Conservation (phyloP, 2,329 filamentous ascomycete genomes). For the Ophiostoma pallidulum region DNA sequence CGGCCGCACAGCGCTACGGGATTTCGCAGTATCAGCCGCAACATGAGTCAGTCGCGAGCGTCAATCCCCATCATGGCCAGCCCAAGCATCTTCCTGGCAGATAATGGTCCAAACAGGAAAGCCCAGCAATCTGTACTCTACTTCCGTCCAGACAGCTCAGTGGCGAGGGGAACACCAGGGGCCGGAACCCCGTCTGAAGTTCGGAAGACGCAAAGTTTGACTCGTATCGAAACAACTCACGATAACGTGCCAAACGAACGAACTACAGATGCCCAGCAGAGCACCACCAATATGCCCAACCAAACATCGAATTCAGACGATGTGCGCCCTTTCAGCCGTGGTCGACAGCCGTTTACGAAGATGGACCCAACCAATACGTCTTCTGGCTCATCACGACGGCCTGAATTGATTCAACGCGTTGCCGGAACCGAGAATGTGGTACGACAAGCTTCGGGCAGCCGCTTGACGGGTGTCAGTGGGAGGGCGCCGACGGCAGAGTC, state of each 20-base stretch:
- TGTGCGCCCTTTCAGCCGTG: constrained; percentile 14
- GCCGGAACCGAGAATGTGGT: too few relatives aligned
- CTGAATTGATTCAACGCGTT: too few relatives aligned
- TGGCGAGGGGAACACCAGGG: neutral
- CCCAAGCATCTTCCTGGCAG: constrained; percentile 19
- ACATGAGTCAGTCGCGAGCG: constrained; percentile 6
- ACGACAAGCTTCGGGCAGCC: too few relatives aligned
- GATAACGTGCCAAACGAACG: too few relatives aligned
- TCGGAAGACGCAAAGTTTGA: too few relatives aligned
- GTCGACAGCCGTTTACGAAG: constrained; percentile 10
- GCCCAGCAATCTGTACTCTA: neutral
- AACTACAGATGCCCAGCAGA: too few relatives aligned
- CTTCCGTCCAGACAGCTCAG: neutral
- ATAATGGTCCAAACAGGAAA: neutral
- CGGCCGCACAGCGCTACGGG: neutral
- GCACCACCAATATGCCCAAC: too few relatives aligned
- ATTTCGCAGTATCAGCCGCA: neutral
- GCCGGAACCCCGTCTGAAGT: neutral
- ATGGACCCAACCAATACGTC: neutral
- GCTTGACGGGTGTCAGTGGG: too few relatives aligned
- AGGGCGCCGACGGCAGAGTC: too few relatives aligned
- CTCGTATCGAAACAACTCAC: neutral
- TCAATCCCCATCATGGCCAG: constrained; percentile 22
- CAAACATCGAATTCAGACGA: too few relatives aligned
- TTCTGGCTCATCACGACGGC: too few relatives aligned